Base-by-base conservation (phyloP, 164 flowering plant species). In the Stephania yunnanensis region DNA sequence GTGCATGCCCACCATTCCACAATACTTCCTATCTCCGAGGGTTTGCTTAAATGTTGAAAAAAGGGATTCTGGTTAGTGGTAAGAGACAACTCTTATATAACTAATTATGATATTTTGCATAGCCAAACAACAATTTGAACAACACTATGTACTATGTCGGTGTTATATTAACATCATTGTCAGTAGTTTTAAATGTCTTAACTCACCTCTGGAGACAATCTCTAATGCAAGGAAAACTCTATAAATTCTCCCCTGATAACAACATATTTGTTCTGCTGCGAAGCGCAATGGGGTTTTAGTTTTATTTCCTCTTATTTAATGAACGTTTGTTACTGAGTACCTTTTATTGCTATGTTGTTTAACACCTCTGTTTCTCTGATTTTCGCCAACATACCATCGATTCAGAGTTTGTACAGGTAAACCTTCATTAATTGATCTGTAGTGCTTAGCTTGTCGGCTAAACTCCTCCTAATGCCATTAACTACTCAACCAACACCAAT, bases 31-130 rank as follows among this genome's bases (percentile, higher is more conserved):
- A 58, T 58, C 65, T 58, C 25, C 1, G 22, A 58, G 25, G 65
- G 65, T 58, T 58, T 58, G 4, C 19, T 31, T 68, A 68, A 68
- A 31, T 68, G 70, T 68, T 68, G 70, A 68, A 68, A 68, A 25
- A 31, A 10, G 70, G 45, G 11, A 0, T 31, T 68, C 70, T 68
- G 42, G 12, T 7, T 15, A 36, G 7, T 68, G 42, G 42, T 4
- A 36, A 36, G 42, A 36, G 42, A 36, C 1, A n/a, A 25, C 42
- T 36, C 42, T 36, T 36, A 36, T 36, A 36, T 36, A 36, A 36
- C 42, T 1, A 36, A 36, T 36, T 36, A 36, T 36, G 42, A 36
- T n/a, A 46, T 3, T 68, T 68, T 36, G 10, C 0, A n/a, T 31
- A 46, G 70, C 42, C 36, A 46, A 30, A 46, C 46, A 12, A 31